Base-by-base conservation (phyloP, 2,329 filamentous ascomycete species). In the Aureobasidium musti region DNA sequence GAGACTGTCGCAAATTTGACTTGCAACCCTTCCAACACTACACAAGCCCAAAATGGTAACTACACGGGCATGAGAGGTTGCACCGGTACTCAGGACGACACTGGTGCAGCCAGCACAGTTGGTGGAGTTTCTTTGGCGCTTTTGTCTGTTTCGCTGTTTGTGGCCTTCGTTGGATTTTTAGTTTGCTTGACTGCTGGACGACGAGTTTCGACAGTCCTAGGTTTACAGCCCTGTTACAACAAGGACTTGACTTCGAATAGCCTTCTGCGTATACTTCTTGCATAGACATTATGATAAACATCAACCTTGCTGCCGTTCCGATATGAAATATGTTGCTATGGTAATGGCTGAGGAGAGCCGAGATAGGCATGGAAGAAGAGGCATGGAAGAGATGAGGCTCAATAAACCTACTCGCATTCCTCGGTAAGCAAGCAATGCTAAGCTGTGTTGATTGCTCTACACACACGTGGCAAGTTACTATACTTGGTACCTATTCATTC, bases 241-340 rank as follows among this genome's bases (percentile, higher is more conserved):
- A 21, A 45, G 10, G 41, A 23, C 0, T 23, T n/a, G 2, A 45
- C 0, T 1, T 23, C 21, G 11, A 14, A n/a, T 45, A 21, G n/a
- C n/a, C 7, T 23, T 5, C 11, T 45, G 8, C 5, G 3, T 4
- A 45, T 45, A 21, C n/a, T 45, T n/a, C 11, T 21, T 11, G 8
- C 19, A 3, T 6, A 39, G 5, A 17, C 35, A 39, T 39, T 39
- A 39, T n/a, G 8, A 7, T 21, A 13, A 47, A 19, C 1, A 47
- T 13, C 0, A 43, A 10, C 39, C 45, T 80, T 73, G 74, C 82
- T 73, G 65, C 83, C 81, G 70, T 83, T 79, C 8, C 23, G 1
- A 26, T 41, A n/a, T 13, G 13, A 28, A 26, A 33, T 14, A 59
- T 59, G n/a, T 45, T 59, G 11, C 37, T 59, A 17, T 33, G 21